Conservation (phyloP, 1,139 yeast genomes). For the Suhomyces ambrosiae region DNA sequence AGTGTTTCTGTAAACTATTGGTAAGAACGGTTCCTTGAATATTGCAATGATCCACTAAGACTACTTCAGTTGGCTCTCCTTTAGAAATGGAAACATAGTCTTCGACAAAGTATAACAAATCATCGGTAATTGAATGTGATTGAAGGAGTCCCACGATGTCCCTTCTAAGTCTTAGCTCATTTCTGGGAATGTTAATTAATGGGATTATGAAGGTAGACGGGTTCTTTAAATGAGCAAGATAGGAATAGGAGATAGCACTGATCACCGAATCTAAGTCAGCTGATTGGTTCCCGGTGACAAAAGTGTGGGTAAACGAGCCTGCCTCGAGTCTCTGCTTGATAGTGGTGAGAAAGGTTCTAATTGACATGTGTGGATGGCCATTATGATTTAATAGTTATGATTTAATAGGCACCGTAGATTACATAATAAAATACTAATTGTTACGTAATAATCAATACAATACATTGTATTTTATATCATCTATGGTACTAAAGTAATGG, state of each 20-base stretch:
- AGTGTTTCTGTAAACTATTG: constrained; percentile 23
- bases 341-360: constrained; percentile 25
- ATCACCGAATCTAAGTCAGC: constrained; percentile 86
- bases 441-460: no score
- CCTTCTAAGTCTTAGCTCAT: constrained; percentile 66
- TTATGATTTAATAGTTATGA: no score
- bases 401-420: no score
- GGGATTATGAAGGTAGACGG: constrained; percentile 50
- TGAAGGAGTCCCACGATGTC: constrained; percentile 64
- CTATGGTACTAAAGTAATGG: no score
- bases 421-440: no score
- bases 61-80: constrained; percentile 33
- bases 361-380: constrained; percentile 19
- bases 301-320: constrained; percentile 29
- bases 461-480: no score
- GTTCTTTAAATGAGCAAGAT: constrained; percentile 40
- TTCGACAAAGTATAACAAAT: constrained; percentile 63
- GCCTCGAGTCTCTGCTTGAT: constrained; percentile 23
- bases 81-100: constrained; percentile 45
- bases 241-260: constrained; percentile 72
- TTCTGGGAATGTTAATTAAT: constrained; percentile 67
- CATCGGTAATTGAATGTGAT: constrained; percentile 48
- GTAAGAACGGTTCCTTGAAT: constrained; percentile 53
- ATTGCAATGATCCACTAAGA: constrained; percentile 82
- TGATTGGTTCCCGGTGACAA: constrained; percentile 86